These are phyloP conservation scores for Gliomastix tumulicola DNA, from an alignment of 2,329 filamentous ascomycete genomes.

Conservation along the genomic window DNA sequence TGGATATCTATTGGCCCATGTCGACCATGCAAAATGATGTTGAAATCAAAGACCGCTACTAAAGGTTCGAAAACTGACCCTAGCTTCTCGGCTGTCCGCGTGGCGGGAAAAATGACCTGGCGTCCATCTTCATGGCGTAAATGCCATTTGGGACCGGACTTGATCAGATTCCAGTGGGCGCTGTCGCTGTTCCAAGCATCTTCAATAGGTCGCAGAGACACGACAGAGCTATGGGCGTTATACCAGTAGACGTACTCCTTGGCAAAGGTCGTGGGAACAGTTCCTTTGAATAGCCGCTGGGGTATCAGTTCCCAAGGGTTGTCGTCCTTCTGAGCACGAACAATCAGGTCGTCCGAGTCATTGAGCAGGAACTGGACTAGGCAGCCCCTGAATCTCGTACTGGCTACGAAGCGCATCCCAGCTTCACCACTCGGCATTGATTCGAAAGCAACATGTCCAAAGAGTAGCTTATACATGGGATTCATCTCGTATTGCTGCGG, in stretches of 20 bases:
- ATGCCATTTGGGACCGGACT: constrained; percentile 8
- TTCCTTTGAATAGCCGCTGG: constrained; percentile 11
- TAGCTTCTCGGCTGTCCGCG: no score
- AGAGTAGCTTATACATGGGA: constrained; percentile 30
- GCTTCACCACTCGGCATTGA: constrained; percentile 28
- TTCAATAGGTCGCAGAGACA: constrained; percentile 22
- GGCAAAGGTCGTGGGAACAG: constrained; percentile 28
- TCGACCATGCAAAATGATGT: not conserved
- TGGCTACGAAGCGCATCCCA: constrained; percentile 36
- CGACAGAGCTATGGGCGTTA: constrained; percentile 11
- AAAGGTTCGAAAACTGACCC: no score
- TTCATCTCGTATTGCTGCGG: constrained; percentile 35
- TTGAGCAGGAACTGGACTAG: constrained; percentile 19
- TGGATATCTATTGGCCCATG: constrained; percentile 8
- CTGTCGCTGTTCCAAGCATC: constrained; percentile 16
- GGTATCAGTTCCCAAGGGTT: constrained; percentile 22
- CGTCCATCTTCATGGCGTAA: no score
- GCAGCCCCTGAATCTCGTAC: constrained; percentile 22
- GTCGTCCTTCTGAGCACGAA: constrained; percentile 15
- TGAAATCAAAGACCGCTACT: no score
- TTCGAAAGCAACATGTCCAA: constrained; percentile 32
- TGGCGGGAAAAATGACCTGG: no score
- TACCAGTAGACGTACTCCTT: constrained; percentile 38
- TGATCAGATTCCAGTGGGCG: constrained; percentile 13
- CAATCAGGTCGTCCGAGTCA: constrained; percentile 17